These are phyloP conservation scores for Biscutella laevigata DNA, from an alignment of 441 rosid genomes.

Conservation along the genomic window DNA sequence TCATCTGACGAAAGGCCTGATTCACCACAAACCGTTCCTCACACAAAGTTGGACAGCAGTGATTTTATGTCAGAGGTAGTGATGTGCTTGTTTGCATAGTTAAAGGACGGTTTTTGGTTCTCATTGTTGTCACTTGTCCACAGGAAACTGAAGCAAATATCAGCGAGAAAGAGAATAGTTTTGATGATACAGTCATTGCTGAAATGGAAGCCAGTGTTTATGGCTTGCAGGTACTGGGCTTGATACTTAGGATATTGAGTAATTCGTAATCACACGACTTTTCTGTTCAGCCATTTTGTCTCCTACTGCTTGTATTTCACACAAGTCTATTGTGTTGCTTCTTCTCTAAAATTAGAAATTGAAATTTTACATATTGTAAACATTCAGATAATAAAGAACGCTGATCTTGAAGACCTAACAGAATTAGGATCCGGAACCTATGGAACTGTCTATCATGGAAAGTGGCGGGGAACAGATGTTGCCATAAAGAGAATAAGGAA, in stretches of 20 bases:
- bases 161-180: slow-evolving; percentile 27
- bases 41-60: slow-evolving; percentile 27
- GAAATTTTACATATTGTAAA: slow-evolving; percentile 15
- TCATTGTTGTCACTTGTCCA: slow-evolving; percentile 10
- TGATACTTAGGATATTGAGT: neutral
- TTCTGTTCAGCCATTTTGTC: neutral
- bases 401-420: slow-evolving; percentile 54
- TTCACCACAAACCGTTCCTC: slow-evolving; percentile 23
- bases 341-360: neutral
- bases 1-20: slow-evolving; percentile 21
- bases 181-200: slow-evolving; percentile 42
- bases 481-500: slow-evolving; percentile 63
- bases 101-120: neutral
- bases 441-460: slow-evolving; percentile 63
- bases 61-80: slow-evolving; percentile 28
- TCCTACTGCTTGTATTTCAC: neutral
- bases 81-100: slow-evolving; percentile 13
- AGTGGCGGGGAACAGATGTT: slow-evolving; percentile 68
- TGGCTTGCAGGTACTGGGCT: slow-evolving; percentile 63
- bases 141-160: slow-evolving; percentile 38
- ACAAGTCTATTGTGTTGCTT: neutral
- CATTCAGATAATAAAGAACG: slow-evolving; percentile 47
- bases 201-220: slow-evolving; percentile 80
- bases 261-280: slow-evolving; percentile 2
- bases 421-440: slow-evolving; percentile 63